Base-by-base conservation (phyloP, 2,329 filamentous ascomycete genomes). In the Xylaria sp. region DNA sequence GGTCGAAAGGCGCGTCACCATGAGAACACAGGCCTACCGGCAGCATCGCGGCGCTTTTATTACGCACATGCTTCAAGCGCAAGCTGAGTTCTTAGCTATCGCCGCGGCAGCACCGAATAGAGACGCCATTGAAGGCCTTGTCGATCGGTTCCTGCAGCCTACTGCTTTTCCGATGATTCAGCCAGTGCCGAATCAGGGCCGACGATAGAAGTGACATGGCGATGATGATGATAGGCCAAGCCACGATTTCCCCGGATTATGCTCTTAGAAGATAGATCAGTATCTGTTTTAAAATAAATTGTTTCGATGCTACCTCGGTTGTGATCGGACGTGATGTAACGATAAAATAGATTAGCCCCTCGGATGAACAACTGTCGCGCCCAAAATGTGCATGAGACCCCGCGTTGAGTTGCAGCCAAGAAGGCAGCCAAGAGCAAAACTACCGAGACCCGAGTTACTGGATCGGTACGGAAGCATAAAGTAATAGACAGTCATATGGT, bases 1-100 rank as follows among this genome's bases (percentile, higher is more conserved):
- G 65, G 2, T 76, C 1, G 68, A 68, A 3, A 63, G 27, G 14
- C 63, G 67, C 1, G 71, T 72, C 1, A 69, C 58, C 27, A 3
- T 17, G 3, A 56, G 56, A 12, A 74, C 71, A 1, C 72, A 72
- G 64, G 47, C 47, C n/a, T 75, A 68, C 64, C 69, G 73, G 1
- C 4, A 53, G 0, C 66, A 76, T 2, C 73, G 73, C 19, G 55
- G 65, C 1, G 50, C 42, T 0, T 8, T 75, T 1, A 9, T 74
- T 2, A 34, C 48, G 2, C 67, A 71, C 24, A 55, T 77, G 24
- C 68, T 73, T 19, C 21, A 30, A 0, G 70, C 71, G 3, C 17
- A 30, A 11, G 7, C 1, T 4, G 67, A 32, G 14, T 63, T 75
- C 14, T 2, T 19, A 19, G 24, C 5, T 5, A 59, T 72, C 24